Percentiles rank a stretch among this genome's conserved stretches.
These are phyloP conservation scores for Skeletonema marinoi DNA, from an alignment of 108 stramenopile species.

Conservation along the genomic window DNA sequence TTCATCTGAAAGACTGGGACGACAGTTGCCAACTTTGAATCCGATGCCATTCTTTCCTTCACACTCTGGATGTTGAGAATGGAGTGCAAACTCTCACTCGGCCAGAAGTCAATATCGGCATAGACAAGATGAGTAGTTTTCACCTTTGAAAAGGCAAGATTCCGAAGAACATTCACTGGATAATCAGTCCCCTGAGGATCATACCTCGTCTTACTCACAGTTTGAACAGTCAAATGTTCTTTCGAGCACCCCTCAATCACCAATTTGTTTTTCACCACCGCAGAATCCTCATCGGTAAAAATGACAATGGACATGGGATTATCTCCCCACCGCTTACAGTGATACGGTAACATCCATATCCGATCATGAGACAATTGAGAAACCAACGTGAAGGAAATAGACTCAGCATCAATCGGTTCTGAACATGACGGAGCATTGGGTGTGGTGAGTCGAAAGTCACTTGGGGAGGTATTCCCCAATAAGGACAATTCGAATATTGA, in stretches of 20 bases:
- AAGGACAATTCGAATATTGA: constrained; percentile 6
- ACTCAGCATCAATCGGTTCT: constrained; percentile 11
- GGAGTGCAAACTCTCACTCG: constrained; percentile 61
- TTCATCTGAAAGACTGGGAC: constrained; percentile 82
- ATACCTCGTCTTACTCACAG: constrained; percentile 34
- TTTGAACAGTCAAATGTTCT: constrained; percentile 46
- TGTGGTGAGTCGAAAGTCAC: constrained; percentile 29
- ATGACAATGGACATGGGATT: constrained; percentile 75
- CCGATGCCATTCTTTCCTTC: constrained; percentile 42
- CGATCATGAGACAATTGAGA: constrained; percentile 77
- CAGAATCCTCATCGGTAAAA: constrained; percentile 52
- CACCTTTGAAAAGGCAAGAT: constrained; percentile 72
- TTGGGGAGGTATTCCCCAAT: constrained; percentile 16
- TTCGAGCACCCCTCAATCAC: constrained; percentile 37
- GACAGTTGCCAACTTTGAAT: constrained; percentile 65
- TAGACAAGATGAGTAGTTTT: constrained; percentile 78
- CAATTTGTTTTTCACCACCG: constrained; percentile 20
- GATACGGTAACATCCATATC: constrained; percentile 78
- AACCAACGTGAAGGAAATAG: constrained; percentile 62
- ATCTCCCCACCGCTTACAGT: constrained; percentile 77
- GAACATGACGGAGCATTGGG: constrained; percentile 45
- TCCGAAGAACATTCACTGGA: constrained; percentile 90
- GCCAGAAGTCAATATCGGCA: constrained; percentile 93
- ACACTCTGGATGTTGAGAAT: constrained; percentile 33
- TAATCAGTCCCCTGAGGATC: constrained; percentile 66